Evolutionary conservation across 805 yeast species (phyloP).

Genomic region (Pichia exigua): DNA sequence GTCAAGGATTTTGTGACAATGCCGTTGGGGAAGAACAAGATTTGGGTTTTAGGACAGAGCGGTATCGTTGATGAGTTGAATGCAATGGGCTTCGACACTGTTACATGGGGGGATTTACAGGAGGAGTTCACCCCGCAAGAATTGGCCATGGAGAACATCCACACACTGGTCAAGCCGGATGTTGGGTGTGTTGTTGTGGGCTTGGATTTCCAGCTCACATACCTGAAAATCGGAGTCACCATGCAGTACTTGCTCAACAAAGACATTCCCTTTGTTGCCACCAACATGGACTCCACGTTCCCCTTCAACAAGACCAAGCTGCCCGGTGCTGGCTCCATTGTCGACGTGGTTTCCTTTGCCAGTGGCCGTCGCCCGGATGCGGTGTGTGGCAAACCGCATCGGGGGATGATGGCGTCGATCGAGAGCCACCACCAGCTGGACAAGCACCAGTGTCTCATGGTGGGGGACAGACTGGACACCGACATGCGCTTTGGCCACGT

Average conservation of each 20-base stretch:
- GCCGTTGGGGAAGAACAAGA: conserved; percentile 59
- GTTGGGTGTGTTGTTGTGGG: conserved; percentile 93
- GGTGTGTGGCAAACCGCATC: conserved; percentile 85
- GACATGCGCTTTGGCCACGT: conserved; percentile 88
- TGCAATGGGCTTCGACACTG: conserved; percentile 61
- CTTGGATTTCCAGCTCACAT: conserved; percentile 66
- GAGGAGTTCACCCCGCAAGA: conserved; percentile 16
- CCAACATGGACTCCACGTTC: conserved; percentile 91
- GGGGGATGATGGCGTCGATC: conserved; percentile 85
- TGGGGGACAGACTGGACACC: conserved; percentile 92
- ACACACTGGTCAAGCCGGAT: conserved; percentile 54
- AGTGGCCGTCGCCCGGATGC: conserved; percentile 71
- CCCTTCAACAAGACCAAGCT: conserved; percentile 80
- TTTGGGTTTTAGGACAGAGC: conserved; percentile 82
- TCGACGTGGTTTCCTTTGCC: conserved; percentile 66
- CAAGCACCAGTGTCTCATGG: conserved; percentile 67
- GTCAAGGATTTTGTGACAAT: conserved; percentile 66
- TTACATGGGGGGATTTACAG: conserved; percentile 55
- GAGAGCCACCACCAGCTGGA: conserved; percentile 54
- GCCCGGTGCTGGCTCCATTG: conserved; percentile 93
- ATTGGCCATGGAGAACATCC: conserved; percentile 46
- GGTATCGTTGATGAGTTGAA: conserved; percentile 79
- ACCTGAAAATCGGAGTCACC: conserved; percentile 72
- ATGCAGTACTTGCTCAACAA: conserved; percentile 70
- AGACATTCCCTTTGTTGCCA: conserved; percentile 71